A percentile compares a stretch with the other conserved stretches of the same genome.
phyloP scores from a whole-genome alignment of 2,329 filamentous ascomycete genomes.

The Ilyonectria destructans region DNA sequence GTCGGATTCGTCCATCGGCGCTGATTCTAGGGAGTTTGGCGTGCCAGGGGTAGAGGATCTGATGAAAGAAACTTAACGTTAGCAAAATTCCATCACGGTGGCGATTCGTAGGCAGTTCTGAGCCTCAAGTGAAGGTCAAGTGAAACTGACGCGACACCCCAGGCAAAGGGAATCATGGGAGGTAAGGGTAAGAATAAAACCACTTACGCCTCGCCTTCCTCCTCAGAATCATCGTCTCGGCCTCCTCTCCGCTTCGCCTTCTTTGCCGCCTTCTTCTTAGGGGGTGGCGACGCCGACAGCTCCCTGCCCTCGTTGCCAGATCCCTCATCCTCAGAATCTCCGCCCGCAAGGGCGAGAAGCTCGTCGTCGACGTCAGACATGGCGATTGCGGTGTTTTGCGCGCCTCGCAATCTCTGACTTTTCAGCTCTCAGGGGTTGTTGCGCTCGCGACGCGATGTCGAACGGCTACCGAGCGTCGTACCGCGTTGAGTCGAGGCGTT shows the following conservation, averaged over 20 bases:
- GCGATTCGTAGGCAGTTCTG: conserved; percentile 3
- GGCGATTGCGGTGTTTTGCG: conserved; percentile 45
- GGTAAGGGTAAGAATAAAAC: conserved; percentile 24
- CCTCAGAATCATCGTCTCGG: conserved; percentile 64
- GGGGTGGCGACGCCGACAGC: conserved; percentile 68
- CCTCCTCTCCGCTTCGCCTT: conserved; percentile 68
- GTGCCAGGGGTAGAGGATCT: conserved; percentile 82
- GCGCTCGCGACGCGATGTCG: conserved; percentile 30
- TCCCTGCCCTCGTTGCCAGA: conserved; percentile 69
- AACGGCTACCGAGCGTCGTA: conserved; percentile 13
- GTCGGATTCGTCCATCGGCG: conserved; percentile 91
- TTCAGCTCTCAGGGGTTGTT: conserved; percentile 41
- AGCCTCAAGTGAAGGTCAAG: neutral
- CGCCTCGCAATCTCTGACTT: conserved; percentile 26
- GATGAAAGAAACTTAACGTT: conserved; percentile 31
- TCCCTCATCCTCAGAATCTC: conserved; percentile 76
- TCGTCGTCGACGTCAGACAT: conserved; percentile 97
- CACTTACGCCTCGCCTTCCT: conserved; percentile 72
- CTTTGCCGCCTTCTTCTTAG: conserved; percentile 59
- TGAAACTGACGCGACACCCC: conserved; percentile 2
- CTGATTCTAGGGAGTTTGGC: conserved; percentile 83
- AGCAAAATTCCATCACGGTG: conserved; percentile 24
- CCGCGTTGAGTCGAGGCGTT: conserved; percentile 14
- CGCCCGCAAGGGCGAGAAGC: conserved; percentile 92
- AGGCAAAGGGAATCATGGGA: neutral